Base-by-base conservation (phyloP, 805 yeast genomes). In the Myxozyma sirexii region DNA sequence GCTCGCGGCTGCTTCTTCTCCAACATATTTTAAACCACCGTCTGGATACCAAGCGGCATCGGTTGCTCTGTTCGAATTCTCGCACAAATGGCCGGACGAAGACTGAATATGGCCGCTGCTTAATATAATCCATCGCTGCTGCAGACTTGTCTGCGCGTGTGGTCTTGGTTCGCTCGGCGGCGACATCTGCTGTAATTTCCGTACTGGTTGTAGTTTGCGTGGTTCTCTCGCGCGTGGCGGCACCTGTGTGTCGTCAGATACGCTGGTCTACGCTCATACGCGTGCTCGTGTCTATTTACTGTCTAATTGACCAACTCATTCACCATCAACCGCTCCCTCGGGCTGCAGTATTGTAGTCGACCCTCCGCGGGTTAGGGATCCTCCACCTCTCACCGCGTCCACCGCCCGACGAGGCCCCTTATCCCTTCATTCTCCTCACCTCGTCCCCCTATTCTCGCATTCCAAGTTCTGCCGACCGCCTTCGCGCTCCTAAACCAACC, bases 81-180 rank as follows among this genome's bases (percentile, higher is more conserved):
- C 37, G 66, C 66, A 60, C 56, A 59, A 62, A 62, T 62, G 66
- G 66, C 66, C 54, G 54, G 66, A 62, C 64, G 66, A 24, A 62
- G 61, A 62, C 33, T 31, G 44, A 53, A 3, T 24, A 31, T 31
- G 19, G 53, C 62, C 57, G 21, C 49, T 54, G 61, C 54, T 57
- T 39, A 35, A 21, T 42, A 59, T 60, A 62, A 62, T 62, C 66
- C 61, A 45, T 60, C 29, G 29, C 39, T 44, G 46, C 41, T n/a
- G 51, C 50, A 44, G 47, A 24, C 27, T 31, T 19, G 46, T 39
- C 54, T 26, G 42, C 35, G 29, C 7, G 8, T 38, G 54, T 49
- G 13, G 35, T 38, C 6, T 59, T 49, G 66, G 66, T 62, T 62
- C 66, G 66, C 66, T 62, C 52, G 58, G 55, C 38, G 66, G 66